A percentile compares a stretch with the other conserved stretches of the same genome.
phyloP scores from a whole-genome alignment of 1,139 yeast species.

The Saccharomyces hybrid region DNA sequence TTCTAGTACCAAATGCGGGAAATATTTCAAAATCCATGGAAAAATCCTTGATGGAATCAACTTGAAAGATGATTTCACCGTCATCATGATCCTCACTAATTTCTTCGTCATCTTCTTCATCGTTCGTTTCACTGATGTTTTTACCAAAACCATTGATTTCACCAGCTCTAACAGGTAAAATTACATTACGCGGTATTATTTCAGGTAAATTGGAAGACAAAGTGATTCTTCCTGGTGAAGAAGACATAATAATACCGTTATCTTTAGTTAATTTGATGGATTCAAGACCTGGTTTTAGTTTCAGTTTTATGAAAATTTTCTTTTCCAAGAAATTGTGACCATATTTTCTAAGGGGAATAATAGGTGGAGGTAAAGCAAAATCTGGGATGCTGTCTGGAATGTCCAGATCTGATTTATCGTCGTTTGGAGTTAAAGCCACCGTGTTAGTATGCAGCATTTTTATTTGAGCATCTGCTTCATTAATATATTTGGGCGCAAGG shows the following conservation, averaged over 20 bases:
- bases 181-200: conserved; percentile 77
- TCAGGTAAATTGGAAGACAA: conserved; percentile 64
- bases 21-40: conserved; percentile 83
- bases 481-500: conserved; percentile 15
- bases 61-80: conserved; percentile 75
- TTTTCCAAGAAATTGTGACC: conserved; percentile 94
- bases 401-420: conserved; percentile 8
- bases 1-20: conserved; percentile 92
- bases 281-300: conserved; percentile 53
- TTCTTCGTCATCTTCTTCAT: conserved; percentile 8
- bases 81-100: conserved; percentile 44
- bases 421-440: conserved; percentile 4
- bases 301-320: conserved; percentile 73
- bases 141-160: neutral
- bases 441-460: conserved; percentile 20
- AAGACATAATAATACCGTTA: conserved; percentile 34
- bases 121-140: neutral
- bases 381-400: conserved; percentile 60
- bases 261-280: conserved; percentile 48
- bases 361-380: conserved; percentile 89
- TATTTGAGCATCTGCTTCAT: conserved; percentile 7
- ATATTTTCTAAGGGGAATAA: conserved; percentile 82
- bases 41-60: conserved; percentile 71
- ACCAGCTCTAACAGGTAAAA: conserved; percentile 45
- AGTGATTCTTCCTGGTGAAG: conserved; percentile 61